Evolutionary conservation across 2,329 filamentous ascomycete species (phyloP).

Genomic region (Aureobasidium sp.): DNA sequence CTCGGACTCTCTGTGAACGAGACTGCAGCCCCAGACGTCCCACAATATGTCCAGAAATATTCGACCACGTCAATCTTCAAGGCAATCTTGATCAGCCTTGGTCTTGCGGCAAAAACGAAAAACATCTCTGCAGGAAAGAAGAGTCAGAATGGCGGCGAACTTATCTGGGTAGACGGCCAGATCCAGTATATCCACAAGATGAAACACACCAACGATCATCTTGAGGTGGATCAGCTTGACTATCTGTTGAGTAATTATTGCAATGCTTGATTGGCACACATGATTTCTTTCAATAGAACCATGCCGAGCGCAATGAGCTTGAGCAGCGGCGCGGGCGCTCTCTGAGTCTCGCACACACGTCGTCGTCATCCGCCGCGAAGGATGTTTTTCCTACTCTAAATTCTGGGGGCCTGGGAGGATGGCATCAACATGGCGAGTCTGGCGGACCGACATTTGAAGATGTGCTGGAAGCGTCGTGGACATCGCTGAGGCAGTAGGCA

Average conservation of each 20-base stretch:
- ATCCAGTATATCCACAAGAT: conserved; percentile 29
- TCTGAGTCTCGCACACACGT: neutral
- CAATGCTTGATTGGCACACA: neutral
- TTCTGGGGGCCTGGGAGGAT: neutral
- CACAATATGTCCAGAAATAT: conserved; percentile 22
- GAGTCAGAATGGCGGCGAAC: conserved; percentile 30
- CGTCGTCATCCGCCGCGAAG: neutral
- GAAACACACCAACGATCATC: conserved; percentile 28
- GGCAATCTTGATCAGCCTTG: neutral
- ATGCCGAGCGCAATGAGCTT: neutral
- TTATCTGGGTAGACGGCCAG: conserved; percentile 27
- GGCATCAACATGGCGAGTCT: neutral
- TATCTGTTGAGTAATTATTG: neutral
- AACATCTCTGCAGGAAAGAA: conserved; percentile 7
- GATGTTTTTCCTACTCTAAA: neutral
- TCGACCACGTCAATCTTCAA: conserved; percentile 11
- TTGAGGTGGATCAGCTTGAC: conserved; percentile 25
- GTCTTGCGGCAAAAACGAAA: neutral
- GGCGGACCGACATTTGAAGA: neutral
- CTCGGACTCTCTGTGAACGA: conserved; percentile 25
- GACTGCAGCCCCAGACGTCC: conserved; percentile 19
- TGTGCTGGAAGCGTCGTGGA: neutral
- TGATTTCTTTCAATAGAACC: neutral
- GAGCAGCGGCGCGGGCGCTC: neutral
- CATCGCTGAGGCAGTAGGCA: neutral